Evolutionary conservation across 306 rosid genomes (phyloP).

Genomic region (Trichosanthes cucumerina): DNA sequence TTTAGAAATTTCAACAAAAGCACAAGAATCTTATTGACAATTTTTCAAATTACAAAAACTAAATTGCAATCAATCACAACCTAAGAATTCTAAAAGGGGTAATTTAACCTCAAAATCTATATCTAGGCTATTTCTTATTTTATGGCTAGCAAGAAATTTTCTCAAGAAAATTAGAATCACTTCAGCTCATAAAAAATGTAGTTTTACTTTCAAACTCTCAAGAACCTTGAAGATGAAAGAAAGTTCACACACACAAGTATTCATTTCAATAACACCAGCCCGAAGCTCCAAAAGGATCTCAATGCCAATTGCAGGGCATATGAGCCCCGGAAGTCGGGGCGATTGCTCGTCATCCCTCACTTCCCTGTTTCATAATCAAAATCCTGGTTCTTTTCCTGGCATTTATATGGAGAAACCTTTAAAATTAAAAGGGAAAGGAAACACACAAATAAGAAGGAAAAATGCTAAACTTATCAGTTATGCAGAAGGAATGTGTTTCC

Average conservation of each 20-base stretch:
- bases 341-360: not conserved
- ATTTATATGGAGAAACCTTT: not conserved
- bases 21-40: too few relatives aligned
- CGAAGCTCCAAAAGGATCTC: not conserved
- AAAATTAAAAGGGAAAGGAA: not conserved
- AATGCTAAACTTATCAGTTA: not conserved
- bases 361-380: not conserved
- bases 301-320: not conserved
- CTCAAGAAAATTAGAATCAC: not conserved
- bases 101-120: too few relatives aligned
- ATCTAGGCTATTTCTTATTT: too few relatives aligned
- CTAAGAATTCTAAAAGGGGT: too few relatives aligned
- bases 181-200: too few relatives aligned
- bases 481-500: not conserved
- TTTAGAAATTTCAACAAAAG: too few relatives aligned
- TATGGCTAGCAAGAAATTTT: too few relatives aligned
- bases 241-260: too few relatives aligned
- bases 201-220: not conserved
- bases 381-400: not conserved
- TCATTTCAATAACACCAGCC: not conserved
- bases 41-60: too few relatives aligned
- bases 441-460: not conserved
- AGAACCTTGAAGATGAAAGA: not conserved
- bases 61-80: too few relatives aligned
- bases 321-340: not conserved